A percentile compares a stretch with the other conserved stretches of the same genome.
Evolutionary conservation across 495 filamentous ascomycete genomes (phyloP).

Genomic region (Neurospora sp.): DNA sequence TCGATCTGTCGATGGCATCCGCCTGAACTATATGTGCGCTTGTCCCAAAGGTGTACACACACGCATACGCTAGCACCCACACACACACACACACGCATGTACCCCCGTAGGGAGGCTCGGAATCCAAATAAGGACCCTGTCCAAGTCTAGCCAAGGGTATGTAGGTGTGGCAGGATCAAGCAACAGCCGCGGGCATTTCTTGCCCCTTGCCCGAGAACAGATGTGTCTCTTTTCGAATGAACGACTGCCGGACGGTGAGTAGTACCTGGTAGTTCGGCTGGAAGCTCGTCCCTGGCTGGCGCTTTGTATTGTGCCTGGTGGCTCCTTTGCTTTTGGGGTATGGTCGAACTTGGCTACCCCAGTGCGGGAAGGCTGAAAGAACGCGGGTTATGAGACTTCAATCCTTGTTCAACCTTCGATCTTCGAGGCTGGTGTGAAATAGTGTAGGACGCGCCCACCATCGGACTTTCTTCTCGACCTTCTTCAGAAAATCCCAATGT

Average conservation of each 20-base stretch:
- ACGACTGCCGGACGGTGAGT: not conserved
- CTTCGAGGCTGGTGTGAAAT: slow-evolving; percentile 1
- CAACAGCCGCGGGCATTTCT: not conserved
- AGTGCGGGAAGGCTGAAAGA: slow-evolving; percentile 27
- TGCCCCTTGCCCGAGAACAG: not conserved
- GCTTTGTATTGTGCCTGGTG: slow-evolving; percentile 10
- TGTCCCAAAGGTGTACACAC: not conserved
- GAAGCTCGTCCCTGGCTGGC: slow-evolving; percentile 4
- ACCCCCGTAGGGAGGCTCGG: not conserved
- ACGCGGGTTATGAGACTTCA: not conserved
- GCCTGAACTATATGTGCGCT: slow-evolving; percentile 7
- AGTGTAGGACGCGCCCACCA: not conserved
- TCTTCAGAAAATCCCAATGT: not conserved
- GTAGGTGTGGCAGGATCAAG: not conserved
- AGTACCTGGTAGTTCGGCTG: not conserved
- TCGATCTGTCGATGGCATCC: slow-evolving; percentile 14
- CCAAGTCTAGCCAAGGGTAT: not conserved
- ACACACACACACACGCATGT: not conserved
- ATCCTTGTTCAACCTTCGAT: slow-evolving; percentile 4
- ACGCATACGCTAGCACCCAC: not conserved
- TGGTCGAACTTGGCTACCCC: slow-evolving; percentile 11
- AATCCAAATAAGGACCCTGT: not conserved
- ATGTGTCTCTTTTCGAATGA: not conserved
- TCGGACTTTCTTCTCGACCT: not conserved
- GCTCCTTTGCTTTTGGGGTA: slow-evolving; percentile 12